These are phyloP conservation scores for Cordyceps fumosorosea DNA, from an alignment of 2,329 filamentous ascomycete species.

Conservation along the genomic window DNA sequence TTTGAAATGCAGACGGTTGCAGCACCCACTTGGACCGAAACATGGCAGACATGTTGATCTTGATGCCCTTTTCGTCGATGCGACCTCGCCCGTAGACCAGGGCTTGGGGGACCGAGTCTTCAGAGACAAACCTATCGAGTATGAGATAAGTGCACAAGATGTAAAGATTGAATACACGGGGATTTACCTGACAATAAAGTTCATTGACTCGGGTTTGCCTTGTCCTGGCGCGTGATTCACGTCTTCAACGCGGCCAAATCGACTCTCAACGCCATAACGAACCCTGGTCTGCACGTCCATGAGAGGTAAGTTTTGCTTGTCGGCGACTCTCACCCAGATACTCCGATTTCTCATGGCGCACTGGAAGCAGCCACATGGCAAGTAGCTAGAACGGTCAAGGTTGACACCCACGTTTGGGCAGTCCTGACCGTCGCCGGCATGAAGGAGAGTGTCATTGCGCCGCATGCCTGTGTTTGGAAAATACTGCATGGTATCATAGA, in stretches of 20 bases:
- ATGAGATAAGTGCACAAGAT: not conserved
- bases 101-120: constrained; percentile 15
- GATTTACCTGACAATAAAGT: constrained; percentile 25
- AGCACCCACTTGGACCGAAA: constrained; percentile 28
- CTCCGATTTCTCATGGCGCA: constrained; percentile 27
- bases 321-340: constrained; percentile 22
- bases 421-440: not conserved
- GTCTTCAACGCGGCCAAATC: constrained; percentile 27
- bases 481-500: not conserved
- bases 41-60: constrained; percentile 22
- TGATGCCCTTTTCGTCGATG: constrained; percentile 23
- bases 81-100: constrained; percentile 18
- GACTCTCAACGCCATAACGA: constrained; percentile 22
- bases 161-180: not conserved
- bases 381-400: constrained; percentile 17
- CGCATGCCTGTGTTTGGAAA: not conserved
- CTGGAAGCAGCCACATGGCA: constrained; percentile 23
- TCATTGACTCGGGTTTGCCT: not conserved
- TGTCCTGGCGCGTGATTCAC: constrained; percentile 15
- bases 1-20: constrained; percentile 2
- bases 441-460: not conserved
- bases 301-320: constrained; percentile 15
- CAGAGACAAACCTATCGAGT: constrained; percentile 18
- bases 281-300: constrained; percentile 24
- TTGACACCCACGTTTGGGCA: constrained; percentile 2